Conservation (phyloP, 129 eudicot genomes). For the Rutidosis leptorrhynchoides region DNA sequence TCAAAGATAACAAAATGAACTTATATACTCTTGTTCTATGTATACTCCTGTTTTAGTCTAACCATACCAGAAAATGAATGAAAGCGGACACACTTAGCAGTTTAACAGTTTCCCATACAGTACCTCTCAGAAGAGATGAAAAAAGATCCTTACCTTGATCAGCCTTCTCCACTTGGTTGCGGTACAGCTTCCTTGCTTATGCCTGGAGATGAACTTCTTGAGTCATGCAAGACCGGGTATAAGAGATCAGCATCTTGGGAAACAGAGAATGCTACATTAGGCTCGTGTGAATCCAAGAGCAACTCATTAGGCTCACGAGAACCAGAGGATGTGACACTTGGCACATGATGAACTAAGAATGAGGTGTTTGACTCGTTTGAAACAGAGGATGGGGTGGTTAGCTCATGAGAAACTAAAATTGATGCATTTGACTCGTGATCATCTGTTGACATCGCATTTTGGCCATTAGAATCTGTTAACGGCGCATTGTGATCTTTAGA, state of each 20-base stretch:
- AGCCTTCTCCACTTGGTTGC: conserved; percentile 20
- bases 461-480: conserved; percentile 17
- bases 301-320: conserved; percentile 4
- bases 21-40: conserved; percentile 15
- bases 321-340: conserved; percentile 18
- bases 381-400: conserved; percentile 21
- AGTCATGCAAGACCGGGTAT: conserved; percentile 18
- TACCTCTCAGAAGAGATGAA: conserved; percentile 11
- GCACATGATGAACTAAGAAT: background rate
- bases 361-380: conserved; percentile 13
- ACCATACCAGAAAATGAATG: conserved; percentile 19
- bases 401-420: conserved; percentile 4
- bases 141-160: conserved; percentile 24
- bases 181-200: conserved; percentile 21
- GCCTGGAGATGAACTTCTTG: conserved; percentile 17
- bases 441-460: conserved; percentile 19
- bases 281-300: conserved; percentile 12
- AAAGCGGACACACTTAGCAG: conserved; percentile 19
- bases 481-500: conserved; percentile 20
- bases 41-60: conserved; percentile 27
- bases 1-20: conserved; percentile 1
- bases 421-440: conserved; percentile 12
- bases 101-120: conserved; percentile 24
- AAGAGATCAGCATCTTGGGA: conserved; percentile 9
- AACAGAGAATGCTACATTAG: conserved; percentile 18